phyloP scores from a whole-genome alignment of 768 basidiomycete species.

The Pleurotus pulmonarius region DNA sequence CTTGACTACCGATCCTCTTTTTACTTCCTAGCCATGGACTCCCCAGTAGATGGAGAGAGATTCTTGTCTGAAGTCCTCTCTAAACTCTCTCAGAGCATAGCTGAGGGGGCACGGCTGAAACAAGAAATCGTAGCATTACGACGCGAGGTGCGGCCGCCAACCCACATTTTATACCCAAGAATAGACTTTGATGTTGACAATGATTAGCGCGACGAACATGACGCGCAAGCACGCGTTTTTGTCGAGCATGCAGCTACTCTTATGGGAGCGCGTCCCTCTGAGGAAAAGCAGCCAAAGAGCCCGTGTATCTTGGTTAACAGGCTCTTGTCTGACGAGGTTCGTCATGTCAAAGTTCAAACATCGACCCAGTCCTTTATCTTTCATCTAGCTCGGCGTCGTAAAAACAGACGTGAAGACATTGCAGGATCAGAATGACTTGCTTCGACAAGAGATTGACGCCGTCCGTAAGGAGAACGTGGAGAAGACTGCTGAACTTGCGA shows the following conservation, averaged over 20 bases:
- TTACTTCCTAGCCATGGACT: not conserved
- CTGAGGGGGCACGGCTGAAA: not conserved
- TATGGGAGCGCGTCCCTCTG: not conserved
- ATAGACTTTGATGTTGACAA: not conserved
- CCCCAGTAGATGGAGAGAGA: not conserved
- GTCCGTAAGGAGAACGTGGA: no score
- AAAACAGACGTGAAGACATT: no score
- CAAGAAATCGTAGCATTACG: not conserved
- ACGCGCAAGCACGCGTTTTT: not conserved
- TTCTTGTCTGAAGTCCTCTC: not conserved
- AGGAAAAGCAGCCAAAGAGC: not conserved
- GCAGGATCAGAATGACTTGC: no score
- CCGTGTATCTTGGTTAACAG: not conserved
- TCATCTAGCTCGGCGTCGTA: not conserved
- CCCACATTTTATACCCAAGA: no score
- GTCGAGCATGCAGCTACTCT: not conserved
- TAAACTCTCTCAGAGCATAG: slow-evolving; percentile 1
- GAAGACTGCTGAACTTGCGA: no score
- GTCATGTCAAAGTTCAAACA: not conserved
- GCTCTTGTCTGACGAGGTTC: slow-evolving; percentile 1
- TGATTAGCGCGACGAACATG: slow-evolving; percentile 5
- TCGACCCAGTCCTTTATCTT: not conserved
- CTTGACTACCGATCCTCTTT: not conserved
- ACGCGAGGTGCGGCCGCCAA: not conserved
- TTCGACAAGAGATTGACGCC: no score